phyloP scores from a whole-genome alignment of 2,329 filamentous ascomycete genomes.

The Pyricularia pennisetigena region DNA sequence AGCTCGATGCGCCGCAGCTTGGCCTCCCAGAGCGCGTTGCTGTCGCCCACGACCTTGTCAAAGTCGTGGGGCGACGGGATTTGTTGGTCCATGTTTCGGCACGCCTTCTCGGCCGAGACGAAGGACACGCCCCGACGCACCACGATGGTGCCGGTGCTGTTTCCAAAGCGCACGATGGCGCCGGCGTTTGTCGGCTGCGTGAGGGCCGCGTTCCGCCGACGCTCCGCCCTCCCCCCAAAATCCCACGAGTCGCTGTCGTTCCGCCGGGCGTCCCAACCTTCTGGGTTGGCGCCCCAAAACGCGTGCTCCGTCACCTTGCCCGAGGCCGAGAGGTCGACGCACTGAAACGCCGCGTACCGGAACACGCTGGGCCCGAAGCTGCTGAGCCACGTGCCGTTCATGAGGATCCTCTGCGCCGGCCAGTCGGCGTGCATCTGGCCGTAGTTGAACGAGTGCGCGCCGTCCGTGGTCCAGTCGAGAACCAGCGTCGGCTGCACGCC shows the following conservation, averaged over 20 bases:
- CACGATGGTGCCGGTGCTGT: neutral
- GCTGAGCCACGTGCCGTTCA: constrained; percentile 2
- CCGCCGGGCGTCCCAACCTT: neutral
- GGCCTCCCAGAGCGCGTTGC: neutral
- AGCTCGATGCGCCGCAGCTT: neutral
- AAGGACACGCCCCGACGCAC: constrained; percentile 1
- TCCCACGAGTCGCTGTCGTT: neutral
- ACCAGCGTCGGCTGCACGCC: neutral
- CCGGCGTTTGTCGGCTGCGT: neutral
- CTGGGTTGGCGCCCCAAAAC: constrained; percentile 1
- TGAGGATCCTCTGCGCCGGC: constrained; percentile 1
- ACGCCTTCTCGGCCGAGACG: neutral
- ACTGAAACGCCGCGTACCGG: constrained; percentile 1
- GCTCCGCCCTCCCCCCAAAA: neutral
- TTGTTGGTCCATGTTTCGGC: neutral
- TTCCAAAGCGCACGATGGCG: neutral
- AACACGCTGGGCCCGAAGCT: constrained; percentile 1
- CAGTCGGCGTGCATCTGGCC: constrained; percentile 1
- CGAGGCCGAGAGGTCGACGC: neutral
- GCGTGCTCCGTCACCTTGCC: neutral
- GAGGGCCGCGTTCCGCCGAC: neutral
- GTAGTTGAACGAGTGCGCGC: constrained; percentile 2
- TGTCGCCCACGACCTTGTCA: neutral
- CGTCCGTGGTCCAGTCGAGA: constrained; percentile 1
- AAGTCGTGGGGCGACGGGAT: neutral